Percentiles rank a stretch among this genome's conserved stretches.
Conservation (phyloP, 805 yeast genomes). For the Wickerhamiella sergipiensis region DNA sequence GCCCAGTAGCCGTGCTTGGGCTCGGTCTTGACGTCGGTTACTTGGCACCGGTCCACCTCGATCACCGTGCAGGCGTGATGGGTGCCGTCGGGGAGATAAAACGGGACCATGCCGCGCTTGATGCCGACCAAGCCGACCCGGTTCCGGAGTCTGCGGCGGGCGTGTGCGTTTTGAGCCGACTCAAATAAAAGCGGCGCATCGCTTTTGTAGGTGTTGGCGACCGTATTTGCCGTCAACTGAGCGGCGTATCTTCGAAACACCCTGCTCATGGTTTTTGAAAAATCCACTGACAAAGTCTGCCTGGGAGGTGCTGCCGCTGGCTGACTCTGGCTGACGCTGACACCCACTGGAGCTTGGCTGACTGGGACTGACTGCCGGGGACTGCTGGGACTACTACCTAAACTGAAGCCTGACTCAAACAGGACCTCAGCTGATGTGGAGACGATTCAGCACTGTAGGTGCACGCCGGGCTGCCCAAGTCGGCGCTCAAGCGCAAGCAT, state of each 20-base stretch:
- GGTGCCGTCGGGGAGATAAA: slow-evolving; percentile 51
- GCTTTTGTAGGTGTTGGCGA: slow-evolving; percentile 23
- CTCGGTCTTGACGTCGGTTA: slow-evolving; percentile 52
- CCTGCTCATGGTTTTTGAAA: not conserved
- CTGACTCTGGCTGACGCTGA: not conserved
- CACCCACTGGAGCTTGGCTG: too few species aligned
- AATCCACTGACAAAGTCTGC: not conserved
- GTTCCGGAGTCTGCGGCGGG: slow-evolving; percentile 54
- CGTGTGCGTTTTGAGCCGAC: slow-evolving; percentile 54
- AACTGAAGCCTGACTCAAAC: too few species aligned
- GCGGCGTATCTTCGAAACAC: slow-evolving; percentile 9
- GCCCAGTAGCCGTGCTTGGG: slow-evolving; percentile 73
- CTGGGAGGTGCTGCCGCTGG: not conserved
- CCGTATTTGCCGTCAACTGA: slow-evolving; percentile 23
- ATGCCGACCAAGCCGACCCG: slow-evolving; percentile 78
- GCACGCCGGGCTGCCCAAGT: not conserved
- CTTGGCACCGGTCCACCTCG: slow-evolving; percentile 82
- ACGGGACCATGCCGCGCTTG: slow-evolving; percentile 84
- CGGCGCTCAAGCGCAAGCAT: not conserved
- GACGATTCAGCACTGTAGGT: not conserved
- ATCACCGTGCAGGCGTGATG: slow-evolving; percentile 75
- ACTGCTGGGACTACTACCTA: too few species aligned
- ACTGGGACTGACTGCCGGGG: too few species aligned
- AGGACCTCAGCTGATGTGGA: not conserved
- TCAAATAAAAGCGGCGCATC: slow-evolving; percentile 43